Conservation (phyloP, 306 rosid genomes). For the Dalbergia cochinchinensis region DNA sequence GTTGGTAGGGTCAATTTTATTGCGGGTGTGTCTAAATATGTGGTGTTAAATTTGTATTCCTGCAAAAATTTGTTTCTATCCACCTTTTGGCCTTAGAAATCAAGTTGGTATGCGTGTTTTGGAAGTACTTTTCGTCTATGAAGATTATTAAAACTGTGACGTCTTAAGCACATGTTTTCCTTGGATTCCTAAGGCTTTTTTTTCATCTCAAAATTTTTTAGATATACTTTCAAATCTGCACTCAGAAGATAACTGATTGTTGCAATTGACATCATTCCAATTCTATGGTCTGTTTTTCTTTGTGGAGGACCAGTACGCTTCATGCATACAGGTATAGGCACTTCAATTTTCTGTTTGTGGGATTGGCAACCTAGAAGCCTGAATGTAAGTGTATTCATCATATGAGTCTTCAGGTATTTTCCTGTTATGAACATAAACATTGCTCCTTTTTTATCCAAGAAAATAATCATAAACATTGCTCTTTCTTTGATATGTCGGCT, state of each 20-base stretch:
- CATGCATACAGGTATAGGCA: background rate
- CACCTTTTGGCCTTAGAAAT: no score
- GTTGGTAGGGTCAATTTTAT: background rate
- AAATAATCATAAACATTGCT: no score
- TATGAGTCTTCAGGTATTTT: conserved; percentile 15
- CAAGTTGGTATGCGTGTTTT: no score
- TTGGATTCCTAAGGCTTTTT: background rate
- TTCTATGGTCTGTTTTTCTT: conserved; percentile 10
- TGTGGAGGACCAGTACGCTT: conserved; percentile 21
- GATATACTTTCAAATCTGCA: conserved; percentile 13
- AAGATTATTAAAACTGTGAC: no score
- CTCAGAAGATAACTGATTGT: background rate
- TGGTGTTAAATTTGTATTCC: no score
- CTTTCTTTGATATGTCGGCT: background rate
- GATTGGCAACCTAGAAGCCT: conserved; percentile 18
- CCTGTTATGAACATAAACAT: background rate
- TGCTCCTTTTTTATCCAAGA: background rate
- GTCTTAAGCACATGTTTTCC: background rate
- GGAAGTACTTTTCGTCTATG: background rate
- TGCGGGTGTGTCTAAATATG: no score
- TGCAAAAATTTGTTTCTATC: background rate
- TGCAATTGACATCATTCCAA: background rate
- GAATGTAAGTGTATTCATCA: background rate
- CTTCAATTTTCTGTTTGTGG: conserved; percentile 18
- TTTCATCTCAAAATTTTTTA: background rate